Evolutionary conservation across 139 green algal genomes (phyloP).

Genomic region (Raphidocelis subcapitata): DNA sequence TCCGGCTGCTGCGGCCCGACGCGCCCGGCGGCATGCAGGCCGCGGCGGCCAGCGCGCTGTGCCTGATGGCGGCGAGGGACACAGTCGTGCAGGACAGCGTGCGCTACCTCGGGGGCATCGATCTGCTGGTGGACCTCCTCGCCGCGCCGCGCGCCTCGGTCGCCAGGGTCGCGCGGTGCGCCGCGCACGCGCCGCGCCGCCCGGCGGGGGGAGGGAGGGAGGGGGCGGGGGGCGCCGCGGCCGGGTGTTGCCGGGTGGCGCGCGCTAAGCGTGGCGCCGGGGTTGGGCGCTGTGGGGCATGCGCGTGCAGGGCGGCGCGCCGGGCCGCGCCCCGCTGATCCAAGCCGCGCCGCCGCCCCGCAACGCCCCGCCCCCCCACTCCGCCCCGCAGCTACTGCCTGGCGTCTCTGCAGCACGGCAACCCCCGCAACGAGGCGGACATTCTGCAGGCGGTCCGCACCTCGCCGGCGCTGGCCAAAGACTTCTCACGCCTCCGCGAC

Average conservation of each 20-base stretch:
- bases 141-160: neutral
- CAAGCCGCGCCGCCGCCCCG: no score
- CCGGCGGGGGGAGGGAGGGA: no score
- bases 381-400: conserved; percentile 20
- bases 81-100: conserved; percentile 24
- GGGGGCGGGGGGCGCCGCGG: no score
- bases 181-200: neutral
- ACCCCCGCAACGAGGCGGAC: conserved; percentile 23
- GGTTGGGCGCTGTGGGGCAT: no score
- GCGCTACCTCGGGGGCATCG: conserved; percentile 26
- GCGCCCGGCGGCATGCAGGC: conserved; percentile 21
- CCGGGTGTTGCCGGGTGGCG: no score
- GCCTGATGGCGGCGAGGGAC: conserved; percentile 23
- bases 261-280: no score
- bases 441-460: conserved; percentile 7
- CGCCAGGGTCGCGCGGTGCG: conserved; percentile 16
- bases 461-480: conserved; percentile 5
- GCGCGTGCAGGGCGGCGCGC: no score
- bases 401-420: conserved; percentile 14
- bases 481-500: conserved; percentile 27
- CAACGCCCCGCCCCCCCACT: no score
- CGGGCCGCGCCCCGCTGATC: no score
- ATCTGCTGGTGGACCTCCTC: conserved; percentile 21
- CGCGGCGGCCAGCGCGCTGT: conserved; percentile 20
- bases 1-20: conserved; percentile 20